Percentiles rank a stretch among this genome's conserved stretches.
Evolutionary conservation across 1,284 basidiomycete species (phyloP).

Genomic region (Termitomyces sp.): DNA sequence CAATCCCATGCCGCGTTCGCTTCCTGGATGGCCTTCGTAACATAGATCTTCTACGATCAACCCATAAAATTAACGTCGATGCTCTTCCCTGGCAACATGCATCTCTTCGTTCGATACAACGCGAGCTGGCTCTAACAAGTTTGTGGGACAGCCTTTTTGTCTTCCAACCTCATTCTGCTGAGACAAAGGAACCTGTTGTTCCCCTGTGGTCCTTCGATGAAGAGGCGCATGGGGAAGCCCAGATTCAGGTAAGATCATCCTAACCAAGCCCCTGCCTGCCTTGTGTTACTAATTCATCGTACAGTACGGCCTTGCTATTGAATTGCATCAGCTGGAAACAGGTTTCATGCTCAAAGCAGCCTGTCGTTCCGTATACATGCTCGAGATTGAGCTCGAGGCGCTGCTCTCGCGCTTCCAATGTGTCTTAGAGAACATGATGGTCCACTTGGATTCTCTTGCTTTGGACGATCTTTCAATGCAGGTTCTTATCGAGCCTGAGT

Average conservation of each 20-base stretch:
- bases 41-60: slow-evolving; percentile 31
- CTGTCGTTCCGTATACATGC: slow-evolving; percentile 30
- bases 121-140: slow-evolving; percentile 26
- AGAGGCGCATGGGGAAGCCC: slow-evolving; percentile 28
- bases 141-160: slow-evolving; percentile 46
- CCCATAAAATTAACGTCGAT: slow-evolving; percentile 38
- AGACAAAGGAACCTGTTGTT: slow-evolving; percentile 8
- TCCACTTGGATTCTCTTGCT: slow-evolving; percentile 21
- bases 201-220: slow-evolving; percentile 34
- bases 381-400: slow-evolving; percentile 20
- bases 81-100: slow-evolving; percentile 44
- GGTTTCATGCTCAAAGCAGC: slow-evolving; percentile 35
- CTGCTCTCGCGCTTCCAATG: slow-evolving; percentile 27
- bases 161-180: slow-evolving; percentile 34
- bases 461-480: slow-evolving; percentile 7
- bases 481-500: not conserved
- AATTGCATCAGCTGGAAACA: slow-evolving; percentile 33
- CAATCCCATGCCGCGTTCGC: slow-evolving; percentile 41
- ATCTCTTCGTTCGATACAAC: slow-evolving; percentile 42
- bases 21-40: slow-evolving; percentile 27
- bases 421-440: slow-evolving; percentile 26
- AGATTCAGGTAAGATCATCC: slow-evolving; percentile 34
- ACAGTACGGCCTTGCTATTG: slow-evolving; percentile 45
- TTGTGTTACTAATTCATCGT: not conserved
- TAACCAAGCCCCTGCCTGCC: not conserved